Base-by-base conservation (phyloP, 345 rosid genomes). In the Turritis glabra region DNA sequence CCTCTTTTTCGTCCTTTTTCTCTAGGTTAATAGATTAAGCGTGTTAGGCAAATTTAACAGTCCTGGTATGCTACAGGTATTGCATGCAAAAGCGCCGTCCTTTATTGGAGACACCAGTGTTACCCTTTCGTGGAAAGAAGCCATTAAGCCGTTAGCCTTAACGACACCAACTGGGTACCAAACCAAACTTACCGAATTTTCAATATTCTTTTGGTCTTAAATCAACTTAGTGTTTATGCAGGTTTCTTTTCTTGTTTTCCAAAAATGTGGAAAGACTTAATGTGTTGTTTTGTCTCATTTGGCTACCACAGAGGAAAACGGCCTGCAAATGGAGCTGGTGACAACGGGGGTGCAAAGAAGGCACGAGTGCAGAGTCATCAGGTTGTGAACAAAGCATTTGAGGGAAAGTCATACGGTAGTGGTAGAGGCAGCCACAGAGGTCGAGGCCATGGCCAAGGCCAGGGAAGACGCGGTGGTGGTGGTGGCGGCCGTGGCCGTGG, bases 81-180 rank as follows among this genome's bases (percentile, higher is more conserved):
- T 93, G 66, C 98, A 90, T 84, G 81, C 85, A 33, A 93, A 89
- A 81, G 79, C 85, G 3, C 97, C 97, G 55, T 67, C 90, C 15
- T 93, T 90, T 76, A 89, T 89, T 60, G 97, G 96, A 72, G 95
- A 93, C 77, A 87, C 79, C 71, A 93, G 87, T 73, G 60, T 90
- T 61, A 87, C 76, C 52, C 87, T 89, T 22, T 93, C 97, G 33
- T 93, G 98, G 98, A 93, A 88, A 77, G 97, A 90, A 82, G 88
- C 82, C 72, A 33, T 72, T 25, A 90, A 88, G 79, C 74, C 91
- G 38, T 77, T 88, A 43, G 75, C 89, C 47, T 75, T 83, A 26
- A 61, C 86, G 3, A 62, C 77, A 37, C 40, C 40, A 21, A 65
- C 85, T 54, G 97, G 97, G 98, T 93, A 86, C 18, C 18, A 68